These are phyloP conservation scores for Biscogniauxia marginata DNA, from an alignment of 2,329 filamentous ascomycete genomes.

Conservation along the genomic window DNA sequence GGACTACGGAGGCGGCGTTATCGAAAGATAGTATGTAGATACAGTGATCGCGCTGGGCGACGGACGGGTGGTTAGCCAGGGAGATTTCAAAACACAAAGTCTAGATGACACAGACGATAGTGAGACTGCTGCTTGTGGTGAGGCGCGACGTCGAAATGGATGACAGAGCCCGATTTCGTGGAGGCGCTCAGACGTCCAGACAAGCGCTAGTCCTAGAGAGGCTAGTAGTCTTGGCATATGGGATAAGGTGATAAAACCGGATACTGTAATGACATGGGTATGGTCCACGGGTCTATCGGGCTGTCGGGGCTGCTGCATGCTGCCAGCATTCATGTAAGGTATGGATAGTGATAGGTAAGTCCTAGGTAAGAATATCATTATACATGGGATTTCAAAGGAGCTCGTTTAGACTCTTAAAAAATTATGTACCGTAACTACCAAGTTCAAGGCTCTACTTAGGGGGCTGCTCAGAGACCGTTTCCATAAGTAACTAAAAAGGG, in stretches of 20 bases:
- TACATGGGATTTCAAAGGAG: not conserved
- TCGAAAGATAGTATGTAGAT: not conserved
- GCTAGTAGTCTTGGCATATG: conserved; percentile 13
- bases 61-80: conserved; percentile 10
- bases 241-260: conserved; percentile 8
- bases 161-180: conserved; percentile 18
- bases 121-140: conserved; percentile 15
- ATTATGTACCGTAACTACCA: not conserved
- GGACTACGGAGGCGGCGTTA: conserved; percentile 7
- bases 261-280: too few species aligned
- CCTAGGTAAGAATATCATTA: not conserved
- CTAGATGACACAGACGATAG: conserved; percentile 20
- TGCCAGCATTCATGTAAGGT: too few species aligned
- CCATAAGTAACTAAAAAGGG: not conserved
- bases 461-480: not conserved
- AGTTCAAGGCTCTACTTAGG: not conserved
- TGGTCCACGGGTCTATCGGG: too few species aligned
- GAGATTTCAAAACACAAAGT: conserved; percentile 7
- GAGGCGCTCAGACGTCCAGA: not conserved
- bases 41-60: conserved; percentile 7
- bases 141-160: conserved; percentile 32
- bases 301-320: too few species aligned
- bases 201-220: conserved; percentile 20
- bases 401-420: not conserved
- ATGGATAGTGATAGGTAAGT: not conserved